Base-by-base conservation (phyloP, 345 rosid genomes). In the Salix koriyanagi region DNA sequence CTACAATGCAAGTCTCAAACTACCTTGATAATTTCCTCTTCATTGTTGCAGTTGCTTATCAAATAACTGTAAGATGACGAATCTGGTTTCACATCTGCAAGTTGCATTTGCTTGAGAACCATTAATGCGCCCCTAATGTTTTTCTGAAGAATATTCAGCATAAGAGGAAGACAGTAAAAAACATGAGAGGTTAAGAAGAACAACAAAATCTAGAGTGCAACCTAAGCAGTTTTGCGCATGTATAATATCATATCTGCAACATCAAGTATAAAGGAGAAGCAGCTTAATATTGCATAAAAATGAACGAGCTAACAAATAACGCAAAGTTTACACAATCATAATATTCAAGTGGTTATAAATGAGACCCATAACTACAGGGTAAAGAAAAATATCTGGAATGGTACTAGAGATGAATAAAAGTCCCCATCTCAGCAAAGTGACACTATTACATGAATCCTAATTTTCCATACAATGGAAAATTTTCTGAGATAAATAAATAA, bases 81-180 rank as follows among this genome's bases (percentile, higher is more conserved):
- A 86, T 96, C 94, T 67, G 96, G 99, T 77, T 88, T 87, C 73
- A 96, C 85, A 67, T 72, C 86, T 65, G 86, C 98, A 65, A 36
- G 75, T 83, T 90, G 79, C 98, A 96, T 96, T 88, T 87, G 84
- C 80, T 85, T 82, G 70, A 90, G 81, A 72, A 91, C 94, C 85
- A 32, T 79, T 69, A 83, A 76, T 1, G 86, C 99, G 7, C 79
- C 81, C 46, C 62, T 25, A 28, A 84, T 18, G 69, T 91, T 86
- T 91, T 88, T 91, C 99, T 96, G 88, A 79, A 72, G 18, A 50
- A 15, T 41, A 81, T 64, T 64, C n/a, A 21, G 32, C 71, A 56
- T 61, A 72, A 2, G 41, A 15, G 61, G 32, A 30, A 68, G 52
- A 52, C 37, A 28, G 41, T 41, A 11, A 30, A 48, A 60, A 70